Evolutionary conservation across 2,329 filamentous ascomycete species (phyloP), one percentile per base, ranked within the genome.

Genomic region (Diplodia scrobiculata): DNA sequence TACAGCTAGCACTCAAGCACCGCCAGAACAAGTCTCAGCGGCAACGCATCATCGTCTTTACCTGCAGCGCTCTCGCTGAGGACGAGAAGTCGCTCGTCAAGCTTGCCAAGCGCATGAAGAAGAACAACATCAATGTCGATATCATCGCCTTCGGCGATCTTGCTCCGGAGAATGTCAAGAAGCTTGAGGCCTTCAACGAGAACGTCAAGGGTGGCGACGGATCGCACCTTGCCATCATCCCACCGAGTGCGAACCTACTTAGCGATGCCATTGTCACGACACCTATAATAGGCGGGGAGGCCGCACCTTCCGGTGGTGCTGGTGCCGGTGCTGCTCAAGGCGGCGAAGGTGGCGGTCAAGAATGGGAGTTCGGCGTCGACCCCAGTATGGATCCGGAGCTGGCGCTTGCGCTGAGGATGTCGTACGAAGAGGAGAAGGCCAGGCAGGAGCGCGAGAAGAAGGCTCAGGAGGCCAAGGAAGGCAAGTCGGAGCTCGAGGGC

Each of bases 81-180:
- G 89, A 91, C 70, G 91, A 97, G 79, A 95, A 95, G 81, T 87
- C 90, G 64, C 87, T 99, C 60, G 86, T 93, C 69, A 91, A 91
- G 75, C 85, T 99, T 34, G 93, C 95, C 52, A 96, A 95, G 83
- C 96, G 95, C 82, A 96, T 97, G 91, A 98, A 98, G 92, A 99
- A 98, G 87, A 99, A 99, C 86, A 90, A 89, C 79, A 91, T 97
- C 68, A 91, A 89, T 68, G 91, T 99, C 75, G 95, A 99, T 79
- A 94, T 99, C 74, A 86, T 99, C 68, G 87, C 94, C 54, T 99
- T 99, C 73, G 95, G 95, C 71, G 94, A 99, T 73, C 85, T 97
- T 63, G 91, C 95, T 71, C 91, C 93, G 72, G 91, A 96, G 71
- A 92, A 89, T 69, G 91, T 90, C 65, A 87, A 91, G 77, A 98